Percentiles rank a stretch among this genome's conserved stretches.
Conservation (phyloP, 352 stramenopile genomes). For the Phytopythium mirpurense region DNA sequence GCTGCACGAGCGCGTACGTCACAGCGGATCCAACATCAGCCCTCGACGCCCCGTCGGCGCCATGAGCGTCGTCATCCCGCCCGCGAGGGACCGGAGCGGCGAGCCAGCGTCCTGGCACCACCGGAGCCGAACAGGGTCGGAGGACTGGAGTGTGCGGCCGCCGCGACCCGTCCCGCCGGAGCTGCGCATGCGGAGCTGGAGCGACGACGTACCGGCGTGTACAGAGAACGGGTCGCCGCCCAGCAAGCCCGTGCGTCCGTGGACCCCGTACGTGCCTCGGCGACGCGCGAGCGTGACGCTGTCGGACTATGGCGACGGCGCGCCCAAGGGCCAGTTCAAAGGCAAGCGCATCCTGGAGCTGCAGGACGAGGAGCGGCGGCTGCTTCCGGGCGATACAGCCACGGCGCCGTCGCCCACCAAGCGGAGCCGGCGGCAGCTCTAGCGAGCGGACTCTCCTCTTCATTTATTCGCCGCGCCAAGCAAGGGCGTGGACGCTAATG, state of each 20-base stretch:
- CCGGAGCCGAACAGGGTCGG: conserved; percentile 12
- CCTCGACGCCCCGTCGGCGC: conserved; percentile 43
- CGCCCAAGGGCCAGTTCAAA: conserved; percentile 35
- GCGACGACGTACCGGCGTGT: neutral
- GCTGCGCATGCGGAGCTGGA: conserved; percentile 2
- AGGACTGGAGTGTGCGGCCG: conserved; percentile 30
- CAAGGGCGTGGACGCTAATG: too few species aligned
- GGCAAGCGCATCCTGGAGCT: conserved; percentile 73
- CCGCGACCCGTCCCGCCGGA: neutral
- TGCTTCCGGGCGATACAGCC: conserved; percentile 45
- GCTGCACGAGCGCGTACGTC: conserved; percentile 42
- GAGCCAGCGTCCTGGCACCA: neutral
- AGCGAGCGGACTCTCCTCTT: neutral
- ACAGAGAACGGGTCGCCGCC: neutral
- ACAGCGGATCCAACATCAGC: conserved; percentile 59
- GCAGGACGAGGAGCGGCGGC: conserved; percentile 66
- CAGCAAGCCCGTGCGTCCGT: conserved; percentile 1
- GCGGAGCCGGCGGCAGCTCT: conserved; percentile 33
- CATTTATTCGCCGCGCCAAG: conserved; percentile 2
- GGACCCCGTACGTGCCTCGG: conserved; percentile 2
- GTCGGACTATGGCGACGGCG: conserved; percentile 20
- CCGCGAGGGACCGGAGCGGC: neutral
- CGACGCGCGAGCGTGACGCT: conserved; percentile 6
- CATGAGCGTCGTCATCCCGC: conserved; percentile 7
- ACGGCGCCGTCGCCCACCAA: conserved; percentile 46